These are phyloP conservation scores for Leavenworthia alabamica DNA, from an alignment of 345 rosid species.

Conservation along the genomic window DNA sequence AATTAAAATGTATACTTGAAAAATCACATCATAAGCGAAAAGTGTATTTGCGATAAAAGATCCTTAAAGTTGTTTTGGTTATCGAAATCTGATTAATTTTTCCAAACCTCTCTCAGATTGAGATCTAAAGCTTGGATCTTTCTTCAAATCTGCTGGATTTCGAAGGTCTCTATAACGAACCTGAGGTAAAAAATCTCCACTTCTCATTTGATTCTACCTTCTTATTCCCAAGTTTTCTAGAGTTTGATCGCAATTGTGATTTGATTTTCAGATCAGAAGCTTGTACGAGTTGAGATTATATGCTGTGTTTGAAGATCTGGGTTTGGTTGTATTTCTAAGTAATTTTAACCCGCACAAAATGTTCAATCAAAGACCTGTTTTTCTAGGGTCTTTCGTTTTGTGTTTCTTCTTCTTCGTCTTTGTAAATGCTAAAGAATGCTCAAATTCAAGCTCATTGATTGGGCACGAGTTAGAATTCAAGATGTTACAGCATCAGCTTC, in stretches of 20 bases:
- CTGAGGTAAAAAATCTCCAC: constrained; percentile 22
- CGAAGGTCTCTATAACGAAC: constrained; percentile 6
- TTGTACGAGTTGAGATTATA: constrained; percentile 25
- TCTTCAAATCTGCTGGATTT: constrained; percentile 12
- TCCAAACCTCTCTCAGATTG: background rate
- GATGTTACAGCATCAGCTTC: constrained; percentile 85
- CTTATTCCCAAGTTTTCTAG: background rate
- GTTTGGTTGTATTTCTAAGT: constrained; percentile 32
- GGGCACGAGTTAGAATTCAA: constrained; percentile 62
- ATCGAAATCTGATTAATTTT: background rate
- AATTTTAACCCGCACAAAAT: constrained; percentile 24
- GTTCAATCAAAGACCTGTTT: constrained; percentile 34
- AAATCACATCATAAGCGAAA: constrained; percentile 1
- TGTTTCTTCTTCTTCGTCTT: constrained; percentile 27
- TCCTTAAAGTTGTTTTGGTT: constrained; percentile 1
- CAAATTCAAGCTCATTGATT: constrained; percentile 50
- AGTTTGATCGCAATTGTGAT: constrained; percentile 14
- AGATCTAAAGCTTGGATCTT: constrained; percentile 1
- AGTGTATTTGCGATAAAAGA: background rate
- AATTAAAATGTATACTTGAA: background rate
- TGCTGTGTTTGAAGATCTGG: constrained; percentile 32
- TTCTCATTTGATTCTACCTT: constrained; percentile 7
- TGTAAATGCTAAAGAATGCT: constrained; percentile 50
- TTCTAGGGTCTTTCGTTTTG: constrained; percentile 35
- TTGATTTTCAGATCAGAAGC: constrained; percentile 25